These are phyloP conservation scores for Aspergillus pseudotamarii DNA, from an alignment of 2,329 filamentous ascomycete genomes.

Conservation along the genomic window DNA sequence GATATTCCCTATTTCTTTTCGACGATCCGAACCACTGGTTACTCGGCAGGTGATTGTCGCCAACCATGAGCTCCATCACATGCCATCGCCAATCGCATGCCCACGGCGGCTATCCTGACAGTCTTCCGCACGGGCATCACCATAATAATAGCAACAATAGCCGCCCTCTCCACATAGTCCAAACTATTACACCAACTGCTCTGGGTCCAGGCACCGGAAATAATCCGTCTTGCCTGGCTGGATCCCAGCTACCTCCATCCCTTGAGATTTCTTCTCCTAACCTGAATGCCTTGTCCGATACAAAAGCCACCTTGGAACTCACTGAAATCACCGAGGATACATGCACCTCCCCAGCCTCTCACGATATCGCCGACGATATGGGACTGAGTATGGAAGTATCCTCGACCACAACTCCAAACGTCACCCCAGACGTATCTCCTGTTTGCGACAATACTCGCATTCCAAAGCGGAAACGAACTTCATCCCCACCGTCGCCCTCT, in stretches of 20 bases:
- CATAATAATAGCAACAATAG: constrained; percentile 16
- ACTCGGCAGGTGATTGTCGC: constrained; percentile 14
- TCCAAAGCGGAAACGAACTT: constrained; percentile 25
- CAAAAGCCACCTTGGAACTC: constrained; percentile 23
- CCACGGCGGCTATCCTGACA: constrained; percentile 15
- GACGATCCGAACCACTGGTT: neutral
- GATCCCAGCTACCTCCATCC: constrained; percentile 8
- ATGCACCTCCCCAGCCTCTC: neutral
- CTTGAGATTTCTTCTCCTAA: constrained; percentile 15
- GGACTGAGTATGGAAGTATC: neutral
- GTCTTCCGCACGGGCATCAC: constrained; percentile 4
- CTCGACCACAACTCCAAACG: neutral
- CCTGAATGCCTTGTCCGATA: constrained; percentile 19
- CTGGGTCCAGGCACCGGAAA: constrained; percentile 9
- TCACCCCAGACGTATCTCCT: neutral
- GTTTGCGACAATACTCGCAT: constrained; percentile 11
- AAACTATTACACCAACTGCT: constrained; percentile 16
- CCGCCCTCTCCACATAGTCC: constrained; percentile 15
- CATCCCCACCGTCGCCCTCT: constrained; percentile 35
- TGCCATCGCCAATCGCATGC: constrained; percentile 26
- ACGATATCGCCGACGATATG: constrained; percentile 12
- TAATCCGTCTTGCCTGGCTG: constrained; percentile 5
- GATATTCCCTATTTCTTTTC: neutral
- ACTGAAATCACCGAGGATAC: constrained; percentile 20
- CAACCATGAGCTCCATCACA: constrained; percentile 29